Evolutionary conservation across 768 basidiomycete genomes (phyloP).

Genomic region (Xerocomellus dryophilus): DNA sequence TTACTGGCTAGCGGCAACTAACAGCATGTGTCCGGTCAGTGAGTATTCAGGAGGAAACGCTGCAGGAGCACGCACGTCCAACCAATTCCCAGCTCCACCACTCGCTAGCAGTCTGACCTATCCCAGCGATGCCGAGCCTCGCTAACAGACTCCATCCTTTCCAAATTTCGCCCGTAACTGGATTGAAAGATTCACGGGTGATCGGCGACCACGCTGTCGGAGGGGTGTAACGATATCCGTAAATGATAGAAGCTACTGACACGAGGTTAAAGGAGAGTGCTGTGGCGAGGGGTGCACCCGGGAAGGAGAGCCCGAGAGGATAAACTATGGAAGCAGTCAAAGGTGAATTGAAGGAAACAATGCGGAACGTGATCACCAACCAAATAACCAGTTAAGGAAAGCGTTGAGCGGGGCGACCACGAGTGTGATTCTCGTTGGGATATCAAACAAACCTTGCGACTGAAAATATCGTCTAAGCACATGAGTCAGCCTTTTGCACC

Average conservation of each 20-base stretch:
- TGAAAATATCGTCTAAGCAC: conserved; percentile 53
- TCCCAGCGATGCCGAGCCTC: conserved; percentile 78
- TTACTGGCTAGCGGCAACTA: conserved; percentile 56
- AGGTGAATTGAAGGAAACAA: neutral
- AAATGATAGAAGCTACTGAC: conserved; percentile 54
- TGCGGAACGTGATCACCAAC: conserved; percentile 35
- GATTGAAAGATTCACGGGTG: conserved; percentile 31
- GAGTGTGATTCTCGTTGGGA: conserved; percentile 81
- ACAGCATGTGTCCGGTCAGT: neutral
- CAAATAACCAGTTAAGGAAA: conserved; percentile 80
- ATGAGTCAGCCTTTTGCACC: neutral
- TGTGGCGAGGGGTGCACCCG: conserved; percentile 90
- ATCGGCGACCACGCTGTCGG: conserved; percentile 71
- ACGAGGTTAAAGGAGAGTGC: conserved; percentile 89
- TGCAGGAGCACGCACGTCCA: conserved; percentile 36
- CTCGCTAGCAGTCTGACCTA: conserved; percentile 79
- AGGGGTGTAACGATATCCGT: conserved; percentile 60
- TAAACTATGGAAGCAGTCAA: conserved; percentile 25
- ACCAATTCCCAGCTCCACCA: conserved; percentile 98
- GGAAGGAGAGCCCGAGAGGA: conserved; percentile 77
- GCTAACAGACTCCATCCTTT: conserved; percentile 64
- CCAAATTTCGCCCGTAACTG: conserved; percentile 61
- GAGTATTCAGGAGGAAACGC: neutral
- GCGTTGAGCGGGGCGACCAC: conserved; percentile 85
- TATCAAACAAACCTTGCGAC: conserved; percentile 79